Conservation (phyloP, 441 rosid species). For the Isatis lusitanica region DNA sequence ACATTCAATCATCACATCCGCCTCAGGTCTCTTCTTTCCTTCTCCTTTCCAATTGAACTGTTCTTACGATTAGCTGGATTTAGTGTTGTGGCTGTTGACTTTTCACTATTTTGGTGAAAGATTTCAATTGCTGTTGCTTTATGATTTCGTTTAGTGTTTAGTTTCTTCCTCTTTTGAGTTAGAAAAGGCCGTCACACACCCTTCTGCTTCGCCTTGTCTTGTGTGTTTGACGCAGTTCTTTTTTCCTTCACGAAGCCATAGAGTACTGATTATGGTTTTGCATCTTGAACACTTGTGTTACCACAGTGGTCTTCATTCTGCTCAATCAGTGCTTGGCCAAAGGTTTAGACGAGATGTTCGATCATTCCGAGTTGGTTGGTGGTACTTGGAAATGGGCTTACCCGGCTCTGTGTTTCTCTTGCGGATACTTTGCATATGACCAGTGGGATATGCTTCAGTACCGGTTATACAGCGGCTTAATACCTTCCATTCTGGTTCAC, state of each 20-base stretch:
- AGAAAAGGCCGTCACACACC: background rate
- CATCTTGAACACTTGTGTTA: conserved; percentile 9
- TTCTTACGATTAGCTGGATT: no score
- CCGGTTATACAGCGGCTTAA: conserved; percentile 69
- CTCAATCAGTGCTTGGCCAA: conserved; percentile 49
- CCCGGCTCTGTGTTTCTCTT: conserved; percentile 79
- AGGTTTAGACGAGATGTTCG: conserved; percentile 58
- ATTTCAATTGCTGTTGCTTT: background rate
- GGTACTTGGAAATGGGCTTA: conserved; percentile 83
- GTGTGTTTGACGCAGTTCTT: background rate
- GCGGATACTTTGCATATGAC: conserved; percentile 95
- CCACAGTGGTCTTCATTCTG: conserved; percentile 74
- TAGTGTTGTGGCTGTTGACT: background rate
- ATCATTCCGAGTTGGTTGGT: conserved; percentile 67
- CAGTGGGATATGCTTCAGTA: conserved; percentile 89
- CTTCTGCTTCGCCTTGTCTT: background rate
- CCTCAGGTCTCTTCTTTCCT: conserved; percentile 55
- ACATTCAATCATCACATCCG: conserved; percentile 75
- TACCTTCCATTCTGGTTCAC: conserved; percentile 80
- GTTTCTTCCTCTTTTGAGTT: background rate
- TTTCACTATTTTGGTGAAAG: background rate
- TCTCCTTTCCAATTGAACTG: background rate
- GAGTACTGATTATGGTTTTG: conserved; percentile 19
- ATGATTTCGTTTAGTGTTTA: background rate
- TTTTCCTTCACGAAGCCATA: background rate